Evolutionary conservation across 2,329 filamentous ascomycete species (phyloP).

Genomic region (Fusarium sp.): DNA sequence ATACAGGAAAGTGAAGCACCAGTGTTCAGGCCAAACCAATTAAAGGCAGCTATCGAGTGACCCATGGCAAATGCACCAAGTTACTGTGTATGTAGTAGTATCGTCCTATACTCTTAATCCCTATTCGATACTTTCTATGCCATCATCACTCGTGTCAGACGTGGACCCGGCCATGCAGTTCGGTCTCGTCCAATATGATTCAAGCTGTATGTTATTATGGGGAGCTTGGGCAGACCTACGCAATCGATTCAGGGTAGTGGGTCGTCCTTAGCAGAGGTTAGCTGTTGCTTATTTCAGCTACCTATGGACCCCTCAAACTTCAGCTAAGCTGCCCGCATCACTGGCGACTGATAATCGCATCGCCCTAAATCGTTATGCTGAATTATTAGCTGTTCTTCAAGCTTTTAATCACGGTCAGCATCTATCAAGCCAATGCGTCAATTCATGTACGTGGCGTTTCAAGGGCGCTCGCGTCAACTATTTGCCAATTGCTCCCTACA

Average conservation of each 20-base stretch:
- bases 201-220: slow-evolving; percentile 18
- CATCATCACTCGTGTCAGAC: slow-evolving; percentile 22
- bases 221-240: slow-evolving; percentile 27
- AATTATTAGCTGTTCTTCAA: neutral
- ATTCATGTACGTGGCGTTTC: slow-evolving; percentile 37
- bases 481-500: slow-evolving; percentile 31
- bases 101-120: slow-evolving; percentile 3
- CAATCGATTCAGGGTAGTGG: slow-evolving; percentile 3
- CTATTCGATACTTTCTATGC: neutral
- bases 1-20: neutral
- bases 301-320: neutral
- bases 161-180: slow-evolving; percentile 27
- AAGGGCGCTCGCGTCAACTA: slow-evolving; percentile 16
- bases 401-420: slow-evolving; percentile 1
- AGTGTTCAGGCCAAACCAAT: slow-evolving; percentile 3
- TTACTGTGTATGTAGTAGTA: neutral
- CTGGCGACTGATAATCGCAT: neutral
- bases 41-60: neutral
- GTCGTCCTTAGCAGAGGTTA: neutral
- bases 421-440: slow-evolving; percentile 20
- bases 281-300: slow-evolving; percentile 37
- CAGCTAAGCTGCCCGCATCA: neutral
- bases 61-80: neutral
- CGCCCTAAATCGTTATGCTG: neutral
- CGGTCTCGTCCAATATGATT: neutral